Conservation (phyloP, 2,329 filamentous ascomycete genomes). For the Hymenoscyphus repandus region DNA sequence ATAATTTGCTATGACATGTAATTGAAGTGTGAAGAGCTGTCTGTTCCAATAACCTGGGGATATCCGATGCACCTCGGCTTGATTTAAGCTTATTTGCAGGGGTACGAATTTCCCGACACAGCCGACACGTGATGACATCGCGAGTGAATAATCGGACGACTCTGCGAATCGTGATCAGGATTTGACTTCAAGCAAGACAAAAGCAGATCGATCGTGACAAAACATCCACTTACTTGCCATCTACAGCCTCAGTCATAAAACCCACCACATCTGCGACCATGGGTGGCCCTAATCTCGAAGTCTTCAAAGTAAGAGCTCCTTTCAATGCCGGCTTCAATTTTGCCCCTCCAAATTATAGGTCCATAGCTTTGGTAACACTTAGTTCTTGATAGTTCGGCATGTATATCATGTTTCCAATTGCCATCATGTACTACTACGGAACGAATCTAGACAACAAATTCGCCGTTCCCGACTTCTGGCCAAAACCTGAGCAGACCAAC, state of each 20-base stretch:
- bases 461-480: constrained; percentile 88
- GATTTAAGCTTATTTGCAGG: not conserved
- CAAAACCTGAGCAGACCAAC: constrained; percentile 71
- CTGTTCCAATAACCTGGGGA: not conserved
- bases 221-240: not conserved
- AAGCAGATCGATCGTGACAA: not conserved
- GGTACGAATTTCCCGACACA: no score
- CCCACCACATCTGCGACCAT: constrained; percentile 40
- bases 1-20: not conserved
- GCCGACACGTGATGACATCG: not conserved
- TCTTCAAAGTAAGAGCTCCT: constrained; percentile 70
- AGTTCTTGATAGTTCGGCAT: constrained; percentile 71
- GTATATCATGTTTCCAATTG: constrained; percentile 98
- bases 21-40: not conserved
- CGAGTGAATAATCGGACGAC: not conserved
- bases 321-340: constrained; percentile 3
- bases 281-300: constrained; percentile 85
- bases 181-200: not conserved
- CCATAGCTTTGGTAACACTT: constrained; percentile 8
- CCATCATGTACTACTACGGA: constrained; percentile 99
- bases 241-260: not conserved
- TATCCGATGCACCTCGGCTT: not conserved
- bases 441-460: constrained; percentile 95
- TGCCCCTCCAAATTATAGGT: constrained; percentile 11
- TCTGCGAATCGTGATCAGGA: not conserved